Evolutionary conservation across 192 early-diverging fungal species (phyloP).

Genomic region (Coemansia sp.): DNA sequence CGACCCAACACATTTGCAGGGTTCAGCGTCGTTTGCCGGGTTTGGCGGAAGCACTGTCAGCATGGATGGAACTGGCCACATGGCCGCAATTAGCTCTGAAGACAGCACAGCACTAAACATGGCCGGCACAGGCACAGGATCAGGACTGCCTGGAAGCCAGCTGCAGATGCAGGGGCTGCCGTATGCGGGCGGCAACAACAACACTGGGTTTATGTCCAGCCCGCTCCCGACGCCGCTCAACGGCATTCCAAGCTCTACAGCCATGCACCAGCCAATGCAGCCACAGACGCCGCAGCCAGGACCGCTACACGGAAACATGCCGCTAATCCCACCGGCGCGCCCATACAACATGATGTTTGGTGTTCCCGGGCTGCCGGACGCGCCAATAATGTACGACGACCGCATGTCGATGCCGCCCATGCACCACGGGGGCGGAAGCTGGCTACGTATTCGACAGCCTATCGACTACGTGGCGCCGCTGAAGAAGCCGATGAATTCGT

Average conservation of each 20-base stretch:
- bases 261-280: neutral
- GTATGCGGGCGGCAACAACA: neutral
- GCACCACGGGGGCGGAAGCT: conserved; percentile 27
- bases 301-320: conserved; percentile 10
- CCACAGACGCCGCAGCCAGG: neutral
- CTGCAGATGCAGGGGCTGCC: neutral
- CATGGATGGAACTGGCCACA: neutral
- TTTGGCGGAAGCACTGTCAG: neutral
- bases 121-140: neutral
- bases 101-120: neutral
- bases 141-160: conserved; percentile 5
- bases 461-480: conserved; percentile 54
- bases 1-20: conserved; percentile 3
- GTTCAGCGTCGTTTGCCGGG: conserved; percentile 6
- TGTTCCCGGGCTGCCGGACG: conserved; percentile 30
- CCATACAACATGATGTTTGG: conserved; percentile 51
- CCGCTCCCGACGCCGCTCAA: conserved; percentile 10
- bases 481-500: conserved; percentile 68
- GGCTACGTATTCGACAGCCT: conserved; percentile 47
- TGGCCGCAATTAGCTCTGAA: neutral
- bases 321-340: conserved; percentile 19
- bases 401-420: conserved; percentile 34
- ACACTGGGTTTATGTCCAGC: conserved; percentile 13
- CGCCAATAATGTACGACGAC: conserved; percentile 42
- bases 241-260: neutral